Evolutionary conservation across 257 asterid genomes (phyloP).

Genomic region (Buddleja alternifolia): DNA sequence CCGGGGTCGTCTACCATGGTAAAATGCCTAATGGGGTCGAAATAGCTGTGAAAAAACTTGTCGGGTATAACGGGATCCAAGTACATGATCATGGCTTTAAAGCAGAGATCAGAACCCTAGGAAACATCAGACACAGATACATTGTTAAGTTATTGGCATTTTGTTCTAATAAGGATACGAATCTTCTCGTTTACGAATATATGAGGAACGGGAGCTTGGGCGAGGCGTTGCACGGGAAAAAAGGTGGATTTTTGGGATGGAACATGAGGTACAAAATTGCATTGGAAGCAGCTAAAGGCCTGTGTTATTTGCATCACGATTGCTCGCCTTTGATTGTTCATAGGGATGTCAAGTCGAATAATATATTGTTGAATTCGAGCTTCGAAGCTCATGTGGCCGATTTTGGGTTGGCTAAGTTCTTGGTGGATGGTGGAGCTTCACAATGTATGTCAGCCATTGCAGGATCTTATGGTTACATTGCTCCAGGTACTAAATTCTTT

Average conservation of each 20-base stretch:
- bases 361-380: slow-evolving; percentile 69
- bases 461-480: slow-evolving; percentile 96
- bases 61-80: slow-evolving; percentile 51
- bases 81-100: slow-evolving; percentile 86
- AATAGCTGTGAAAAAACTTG: slow-evolving; percentile 82
- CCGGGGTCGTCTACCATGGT: slow-evolving; percentile 88
- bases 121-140: slow-evolving; percentile 87
- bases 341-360: slow-evolving; percentile 89
- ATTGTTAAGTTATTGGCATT: slow-evolving; percentile 80
- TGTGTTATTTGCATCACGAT: slow-evolving; percentile 90
- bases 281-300: slow-evolving; percentile 79
- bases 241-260: slow-evolving; percentile 81
- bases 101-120: slow-evolving; percentile 83
- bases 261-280: slow-evolving; percentile 82
- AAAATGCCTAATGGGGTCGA: slow-evolving; percentile 75
- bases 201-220: slow-evolving; percentile 97
- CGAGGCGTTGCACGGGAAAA: slow-evolving; percentile 83
- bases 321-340: slow-evolving; percentile 92
- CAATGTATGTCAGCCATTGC: slow-evolving; percentile 97
- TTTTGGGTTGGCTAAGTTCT: slow-evolving; percentile 89
- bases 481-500: slow-evolving; percentile 64
- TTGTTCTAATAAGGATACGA: slow-evolving; percentile 82
- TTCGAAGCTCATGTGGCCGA: slow-evolving; percentile 97
- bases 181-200: slow-evolving; percentile 87
- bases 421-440: slow-evolving; percentile 82